Evolutionary conservation across 495 filamentous ascomycete genomes (phyloP), one percentile per base, ranked within the genome.

Genomic region (Aspergillus heteromorphus): DNA sequence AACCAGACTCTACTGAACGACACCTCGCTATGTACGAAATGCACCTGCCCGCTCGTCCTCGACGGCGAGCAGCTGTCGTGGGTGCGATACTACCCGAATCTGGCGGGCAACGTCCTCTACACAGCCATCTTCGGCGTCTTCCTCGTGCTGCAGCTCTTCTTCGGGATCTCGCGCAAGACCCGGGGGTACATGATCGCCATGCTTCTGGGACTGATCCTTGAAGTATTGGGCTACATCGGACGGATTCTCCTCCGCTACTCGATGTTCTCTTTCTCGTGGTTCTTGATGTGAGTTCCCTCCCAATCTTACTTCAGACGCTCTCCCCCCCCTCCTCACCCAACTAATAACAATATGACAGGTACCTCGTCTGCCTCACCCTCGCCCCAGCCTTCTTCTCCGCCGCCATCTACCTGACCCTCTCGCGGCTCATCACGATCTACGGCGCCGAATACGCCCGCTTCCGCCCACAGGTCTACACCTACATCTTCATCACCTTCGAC

Each of bases 331-430:
- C n/a, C n/a, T n/a, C n/a, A n/a, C n/a, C n/a, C n/a, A n/a, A n/a
- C n/a, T n/a, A n/a, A n/a, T 30, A 30, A 30, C 10, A 5, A 5
- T 30, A 10, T 30, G 27, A 10, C 27, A 30, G 27, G 27, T 30
- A 30, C 16, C 11, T 20, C 30, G 48, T 49, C 2, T 49, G 48
- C 40, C 23, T 34, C 38, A 29, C 23, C 11, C 80, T 83, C 49
- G 77, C 72, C 10, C 82, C 82, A 1, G 75, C 74, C 31, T 83
- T 84, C 67, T 79, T 79, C 65, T 80, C 79, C 14, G 81, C 79
- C 8, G 82, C 72, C 14, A 72, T 83, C 51, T 85, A 86, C 60
- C 65, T 83, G 48, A 68, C 85, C 29, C 76, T 87, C 1, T 73
- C 73, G 40, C 72, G 68, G n/a, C 70, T 85, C 42, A 80, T 86